phyloP scores from a whole-genome alignment of 2,329 filamentous ascomycete species.

The Colletotrichum agaves region DNA sequence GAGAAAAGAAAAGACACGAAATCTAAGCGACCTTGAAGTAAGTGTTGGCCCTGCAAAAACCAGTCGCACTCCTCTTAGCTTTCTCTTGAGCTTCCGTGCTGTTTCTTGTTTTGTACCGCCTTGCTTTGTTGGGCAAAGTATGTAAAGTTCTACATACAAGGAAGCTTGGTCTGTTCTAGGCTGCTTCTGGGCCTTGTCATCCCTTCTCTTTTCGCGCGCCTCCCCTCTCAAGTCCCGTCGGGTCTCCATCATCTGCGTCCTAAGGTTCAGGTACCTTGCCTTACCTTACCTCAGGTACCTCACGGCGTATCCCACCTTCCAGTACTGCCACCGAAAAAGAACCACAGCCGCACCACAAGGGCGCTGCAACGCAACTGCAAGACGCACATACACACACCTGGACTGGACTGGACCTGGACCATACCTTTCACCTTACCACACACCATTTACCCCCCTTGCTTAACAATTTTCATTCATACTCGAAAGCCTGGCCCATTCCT shows the following conservation, averaged over 20 bases:
- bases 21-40: neutral
- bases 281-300: too few species aligned
- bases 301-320: too few species aligned
- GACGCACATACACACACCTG: slow-evolving; percentile 2
- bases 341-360: too few species aligned
- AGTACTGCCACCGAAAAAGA: too few species aligned
- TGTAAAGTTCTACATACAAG: slow-evolving; percentile 16
- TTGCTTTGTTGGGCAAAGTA: slow-evolving; percentile 31
- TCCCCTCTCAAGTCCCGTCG: too few species aligned
- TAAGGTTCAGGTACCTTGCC: too few species aligned
- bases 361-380: neutral
- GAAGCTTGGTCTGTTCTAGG: slow-evolving; percentile 19
- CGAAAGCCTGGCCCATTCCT: slow-evolving; percentile 19
- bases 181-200: slow-evolving; percentile 1
- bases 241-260: too few species aligned
- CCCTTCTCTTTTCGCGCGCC: neutral
- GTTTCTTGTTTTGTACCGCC: slow-evolving; percentile 29
- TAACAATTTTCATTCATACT: slow-evolving; percentile 34
- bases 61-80: slow-evolving; percentile 18
- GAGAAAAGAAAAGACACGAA: neutral
- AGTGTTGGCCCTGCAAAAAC: neutral
- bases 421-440: neutral
- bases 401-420: neutral
- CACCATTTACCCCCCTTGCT: slow-evolving; percentile 28
- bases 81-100: slow-evolving; percentile 18